Evolutionary conservation across 495 filamentous ascomycete species (phyloP).

Genomic region (Xylaria sp.): DNA sequence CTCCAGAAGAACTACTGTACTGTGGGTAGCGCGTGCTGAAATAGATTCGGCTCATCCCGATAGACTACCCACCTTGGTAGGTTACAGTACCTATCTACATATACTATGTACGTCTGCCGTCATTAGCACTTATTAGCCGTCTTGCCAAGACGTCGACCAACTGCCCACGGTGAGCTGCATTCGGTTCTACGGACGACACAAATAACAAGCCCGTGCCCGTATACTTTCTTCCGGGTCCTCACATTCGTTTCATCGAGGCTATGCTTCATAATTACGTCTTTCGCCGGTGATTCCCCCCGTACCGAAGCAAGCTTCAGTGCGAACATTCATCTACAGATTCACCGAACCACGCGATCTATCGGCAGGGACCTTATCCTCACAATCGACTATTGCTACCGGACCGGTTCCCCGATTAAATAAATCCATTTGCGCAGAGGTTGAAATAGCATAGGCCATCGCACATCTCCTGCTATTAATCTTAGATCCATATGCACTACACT

Average conservation of each 20-base stretch:
- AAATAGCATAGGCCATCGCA: not conserved
- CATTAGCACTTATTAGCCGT: not conserved
- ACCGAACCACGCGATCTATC: not conserved
- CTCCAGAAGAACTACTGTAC: not conserved
- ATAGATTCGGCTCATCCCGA: not conserved
- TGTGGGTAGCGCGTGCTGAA: not conserved
- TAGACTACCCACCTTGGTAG: too few relatives aligned
- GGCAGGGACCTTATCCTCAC: not conserved
- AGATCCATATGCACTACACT: not conserved
- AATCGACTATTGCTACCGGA: not conserved
- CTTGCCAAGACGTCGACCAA: not conserved
- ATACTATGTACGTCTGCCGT: not conserved
- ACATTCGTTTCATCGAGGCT: not conserved
- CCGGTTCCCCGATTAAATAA: not conserved
- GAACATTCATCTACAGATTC: not conserved
- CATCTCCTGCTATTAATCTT: not conserved
- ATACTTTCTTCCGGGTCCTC: not conserved
- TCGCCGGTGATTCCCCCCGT: not conserved
- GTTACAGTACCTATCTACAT: too few relatives aligned
- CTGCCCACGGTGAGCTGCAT: not conserved
- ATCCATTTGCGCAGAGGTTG: not conserved
- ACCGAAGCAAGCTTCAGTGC: not conserved
- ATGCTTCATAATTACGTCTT: not conserved
- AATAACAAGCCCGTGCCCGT: not conserved
- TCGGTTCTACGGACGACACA: not conserved